Evolutionary conservation across 371 early-diverging fungal species (phyloP).

Genomic region (Mortierella sp.): DNA sequence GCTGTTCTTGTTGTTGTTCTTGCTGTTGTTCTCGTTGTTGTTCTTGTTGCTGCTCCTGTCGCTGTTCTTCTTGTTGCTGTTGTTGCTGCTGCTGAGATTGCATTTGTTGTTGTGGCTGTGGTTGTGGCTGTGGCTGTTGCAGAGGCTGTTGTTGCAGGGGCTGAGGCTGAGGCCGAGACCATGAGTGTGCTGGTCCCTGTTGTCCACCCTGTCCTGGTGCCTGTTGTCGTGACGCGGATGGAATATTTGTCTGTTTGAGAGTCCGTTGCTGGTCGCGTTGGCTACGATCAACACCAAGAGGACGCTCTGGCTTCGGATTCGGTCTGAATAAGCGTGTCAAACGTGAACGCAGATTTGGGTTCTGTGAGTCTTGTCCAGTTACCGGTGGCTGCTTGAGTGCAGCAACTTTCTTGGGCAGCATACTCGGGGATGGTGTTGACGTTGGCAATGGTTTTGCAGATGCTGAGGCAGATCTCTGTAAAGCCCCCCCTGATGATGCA

Average conservation of each 20-base stretch:
- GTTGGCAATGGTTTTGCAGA: not conserved
- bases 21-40: not conserved
- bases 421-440: constrained; percentile 2
- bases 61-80: constrained; percentile 6
- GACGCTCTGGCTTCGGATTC: constrained; percentile 27
- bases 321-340: constrained; percentile 41
- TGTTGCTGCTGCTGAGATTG: not conserved
- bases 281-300: constrained; percentile 18
- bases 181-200: not conserved
- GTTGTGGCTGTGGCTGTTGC: constrained; percentile 1
- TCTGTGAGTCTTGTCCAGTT: constrained; percentile 12
- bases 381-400: constrained; percentile 11
- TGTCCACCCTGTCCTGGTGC: not conserved
- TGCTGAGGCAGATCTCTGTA: not conserved
- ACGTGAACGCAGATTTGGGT: constrained; percentile 44
- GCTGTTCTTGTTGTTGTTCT: not conserved
- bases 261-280: constrained; percentile 16
- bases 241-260: constrained; percentile 14
- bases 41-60: not conserved
- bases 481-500: not conserved
- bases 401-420: constrained; percentile 3
- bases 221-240: constrained; percentile 6
- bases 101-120: not conserved
- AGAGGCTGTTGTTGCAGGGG: constrained; percentile 7
- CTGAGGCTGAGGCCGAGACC: constrained; percentile 3